Evolutionary conservation across 345 rosid species (phyloP), one percentile per base, ranked within the genome.

Genomic region (Laguncularia racemosa): DNA sequence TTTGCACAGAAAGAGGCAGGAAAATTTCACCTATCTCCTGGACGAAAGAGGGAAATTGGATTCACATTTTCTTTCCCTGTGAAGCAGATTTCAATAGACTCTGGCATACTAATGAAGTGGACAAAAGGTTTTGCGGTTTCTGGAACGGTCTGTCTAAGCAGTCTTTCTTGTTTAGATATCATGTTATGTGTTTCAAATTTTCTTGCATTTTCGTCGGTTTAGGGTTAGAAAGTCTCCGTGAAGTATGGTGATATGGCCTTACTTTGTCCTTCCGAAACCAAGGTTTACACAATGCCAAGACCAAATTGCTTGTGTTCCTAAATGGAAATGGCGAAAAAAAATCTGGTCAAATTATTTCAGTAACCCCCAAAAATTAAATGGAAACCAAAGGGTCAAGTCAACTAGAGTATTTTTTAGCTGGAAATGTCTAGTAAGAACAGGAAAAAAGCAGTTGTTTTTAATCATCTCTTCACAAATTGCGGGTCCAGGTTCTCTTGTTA

Each of bases 51-150:
- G 54, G 96, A 91, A 72, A 71, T 85, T 48, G 97, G 96, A 12
- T 88, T 91, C 67, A 85, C 97, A 7, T 91, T 91, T 57, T 88
- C 97, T 16, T 91, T 91, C 76, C 95, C 97, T 1, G 88, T 91
- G 65, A 67, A 74, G 51, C 96, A 85, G 65, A 83, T 80, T 6
- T 80, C 97, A 2, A 78, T 87, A 58, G 85, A 83, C 61, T 83
- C 97, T 2, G 95, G 97, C 14, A 75, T 84, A 44, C 67, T 91
- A 8, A 85, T 83, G 44, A 83, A 83, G 59, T 91, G 97, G 96
- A 88, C 96, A 26, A 88, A 91, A 67, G 95, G 95, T 15, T 91
- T 91, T 66, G 63, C 84, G 10, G 96, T 87, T 62, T 81, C 93
- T 16, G 96, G 96, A 65, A 83, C 95, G 81, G 97, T 87, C 63